Percentiles rank a stretch among this genome's conserved stretches.
Evolutionary conservation across 495 filamentous ascomycete genomes (phyloP).

Genomic region (Annulohypoxylon maeteangense): DNA sequence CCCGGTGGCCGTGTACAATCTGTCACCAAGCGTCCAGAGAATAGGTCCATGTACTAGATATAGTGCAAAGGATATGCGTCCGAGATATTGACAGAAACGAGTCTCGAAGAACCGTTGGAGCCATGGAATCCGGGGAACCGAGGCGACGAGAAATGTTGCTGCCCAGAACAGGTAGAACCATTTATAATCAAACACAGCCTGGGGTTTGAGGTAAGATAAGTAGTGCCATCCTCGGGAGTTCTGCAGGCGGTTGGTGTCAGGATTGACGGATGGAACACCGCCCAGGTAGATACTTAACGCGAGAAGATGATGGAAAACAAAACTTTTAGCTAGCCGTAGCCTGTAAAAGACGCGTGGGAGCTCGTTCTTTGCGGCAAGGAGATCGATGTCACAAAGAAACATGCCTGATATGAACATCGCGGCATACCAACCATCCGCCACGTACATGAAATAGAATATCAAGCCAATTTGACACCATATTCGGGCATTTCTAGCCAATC

Average conservation of each 20-base stretch:
- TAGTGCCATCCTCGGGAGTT: conserved; percentile 58
- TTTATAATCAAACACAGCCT: conserved; percentile 62
- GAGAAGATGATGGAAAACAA: conserved; percentile 60
- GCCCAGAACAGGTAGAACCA: conserved; percentile 63
- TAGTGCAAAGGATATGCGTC: conserved; percentile 70
- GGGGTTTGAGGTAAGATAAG: conserved; percentile 59
- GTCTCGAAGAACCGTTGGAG: conserved; percentile 67
- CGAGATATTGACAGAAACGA: conserved; percentile 70
- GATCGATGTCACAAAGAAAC: conserved; percentile 61
- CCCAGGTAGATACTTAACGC: conserved; percentile 55
- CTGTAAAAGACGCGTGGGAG: conserved; percentile 51
- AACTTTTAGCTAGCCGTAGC: conserved; percentile 54
- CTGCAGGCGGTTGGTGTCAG: conserved; percentile 48
- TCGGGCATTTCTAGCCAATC: conserved; percentile 45
- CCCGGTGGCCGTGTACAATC: conserved; percentile 64
- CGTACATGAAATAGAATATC: conserved; percentile 57
- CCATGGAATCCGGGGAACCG: conserved; percentile 56
- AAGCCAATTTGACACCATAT: conserved; percentile 48
- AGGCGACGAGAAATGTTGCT: conserved; percentile 64
- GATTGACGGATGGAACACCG: conserved; percentile 56
- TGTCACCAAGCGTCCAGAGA: conserved; percentile 55
- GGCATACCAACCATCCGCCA: conserved; percentile 58
- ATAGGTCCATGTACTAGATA: conserved; percentile 74
- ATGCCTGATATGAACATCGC: conserved; percentile 59
- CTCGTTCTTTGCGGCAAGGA: conserved; percentile 53